Evolutionary conservation across 1,139 yeast species (phyloP).

Genomic region (Arxiozyma heterogenica): DNA sequence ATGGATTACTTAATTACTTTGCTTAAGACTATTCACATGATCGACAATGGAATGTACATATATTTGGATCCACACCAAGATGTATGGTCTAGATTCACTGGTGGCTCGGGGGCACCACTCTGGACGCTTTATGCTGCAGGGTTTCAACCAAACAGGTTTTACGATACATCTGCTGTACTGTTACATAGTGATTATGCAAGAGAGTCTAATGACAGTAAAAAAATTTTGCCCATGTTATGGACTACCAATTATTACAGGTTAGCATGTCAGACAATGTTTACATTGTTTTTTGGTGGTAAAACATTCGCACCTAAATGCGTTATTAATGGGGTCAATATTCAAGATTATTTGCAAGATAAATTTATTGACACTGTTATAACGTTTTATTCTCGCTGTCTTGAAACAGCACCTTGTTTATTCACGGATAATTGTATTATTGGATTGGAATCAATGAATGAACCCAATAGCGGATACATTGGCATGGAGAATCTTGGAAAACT

Average conservation of each 20-base stretch:
- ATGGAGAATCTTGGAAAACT: slow-evolving; percentile 38
- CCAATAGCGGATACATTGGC: slow-evolving; percentile 60
- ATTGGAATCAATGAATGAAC: slow-evolving; percentile 83
- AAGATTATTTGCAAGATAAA: slow-evolving; percentile 61
- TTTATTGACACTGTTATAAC: slow-evolving; percentile 48
- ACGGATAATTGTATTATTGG: slow-evolving; percentile 50
- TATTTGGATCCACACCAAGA: slow-evolving; percentile 89
- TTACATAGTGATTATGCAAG: slow-evolving; percentile 47
- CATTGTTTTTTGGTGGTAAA: slow-evolving; percentile 73
- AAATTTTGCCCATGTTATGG: slow-evolving; percentile 85
- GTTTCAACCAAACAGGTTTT: slow-evolving; percentile 62
- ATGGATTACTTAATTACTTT: slow-evolving; percentile 61
- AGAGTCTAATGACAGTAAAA: slow-evolving; percentile 25
- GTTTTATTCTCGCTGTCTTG: slow-evolving; percentile 44
- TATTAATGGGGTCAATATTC: slow-evolving; percentile 66
- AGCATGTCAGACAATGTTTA: slow-evolving; percentile 76
- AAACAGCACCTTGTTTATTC: slow-evolving; percentile 45
- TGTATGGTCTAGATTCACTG: slow-evolving; percentile 82
- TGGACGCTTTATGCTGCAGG: slow-evolving; percentile 98
- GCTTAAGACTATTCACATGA: slow-evolving; percentile 45
- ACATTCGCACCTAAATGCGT: slow-evolving; percentile 60
- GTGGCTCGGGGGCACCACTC: slow-evolving; percentile 95
- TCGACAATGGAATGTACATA: slow-evolving; percentile 70
- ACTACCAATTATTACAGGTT: slow-evolving; percentile 74
- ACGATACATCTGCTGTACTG: slow-evolving; percentile 62